Evolutionary conservation across 2,329 filamentous ascomycete genomes (phyloP).

Genomic region (Ophiostoma sp.): DNA sequence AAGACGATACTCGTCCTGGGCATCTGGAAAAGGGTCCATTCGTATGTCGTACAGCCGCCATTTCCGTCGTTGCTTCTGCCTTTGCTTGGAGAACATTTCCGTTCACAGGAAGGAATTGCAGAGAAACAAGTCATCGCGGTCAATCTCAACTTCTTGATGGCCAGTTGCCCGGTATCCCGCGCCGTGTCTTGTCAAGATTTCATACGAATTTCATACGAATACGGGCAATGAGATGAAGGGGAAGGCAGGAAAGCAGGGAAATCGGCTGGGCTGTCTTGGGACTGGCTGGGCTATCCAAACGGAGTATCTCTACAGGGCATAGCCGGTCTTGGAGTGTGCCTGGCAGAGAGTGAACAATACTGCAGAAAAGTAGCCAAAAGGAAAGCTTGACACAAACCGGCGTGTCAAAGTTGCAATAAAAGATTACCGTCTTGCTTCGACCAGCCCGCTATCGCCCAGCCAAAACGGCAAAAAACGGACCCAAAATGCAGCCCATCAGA

Average conservation of each 20-base stretch:
- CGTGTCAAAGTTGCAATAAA: slow-evolving; percentile 18
- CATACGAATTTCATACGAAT: neutral
- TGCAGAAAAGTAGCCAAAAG: neutral
- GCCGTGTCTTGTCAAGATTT: neutral
- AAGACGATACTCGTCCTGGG: neutral
- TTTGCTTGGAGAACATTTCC: neutral
- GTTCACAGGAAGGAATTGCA: neutral
- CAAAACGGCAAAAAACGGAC: neutral
- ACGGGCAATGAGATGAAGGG: neutral
- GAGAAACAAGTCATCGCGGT: neutral
- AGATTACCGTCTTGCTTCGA: neutral
- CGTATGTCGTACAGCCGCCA: neutral
- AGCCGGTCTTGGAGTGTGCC: slow-evolving; percentile 11
- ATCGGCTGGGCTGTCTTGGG: neutral
- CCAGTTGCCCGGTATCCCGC: neutral
- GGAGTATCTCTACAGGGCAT: slow-evolving; percentile 2
- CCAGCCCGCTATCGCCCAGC: slow-evolving; percentile 3
- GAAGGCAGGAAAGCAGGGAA: neutral
- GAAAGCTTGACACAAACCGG: slow-evolving; percentile 21
- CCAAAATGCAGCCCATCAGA: slow-evolving; percentile 15
- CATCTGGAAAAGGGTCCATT: neutral
- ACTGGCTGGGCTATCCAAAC: neutral
- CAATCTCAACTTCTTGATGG: neutral
- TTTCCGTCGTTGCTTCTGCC: neutral
- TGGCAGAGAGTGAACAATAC: neutral